These are phyloP conservation scores for Penicillium maclennaniae DNA, from an alignment of 495 filamentous ascomycete genomes.

Conservation along the genomic window DNA sequence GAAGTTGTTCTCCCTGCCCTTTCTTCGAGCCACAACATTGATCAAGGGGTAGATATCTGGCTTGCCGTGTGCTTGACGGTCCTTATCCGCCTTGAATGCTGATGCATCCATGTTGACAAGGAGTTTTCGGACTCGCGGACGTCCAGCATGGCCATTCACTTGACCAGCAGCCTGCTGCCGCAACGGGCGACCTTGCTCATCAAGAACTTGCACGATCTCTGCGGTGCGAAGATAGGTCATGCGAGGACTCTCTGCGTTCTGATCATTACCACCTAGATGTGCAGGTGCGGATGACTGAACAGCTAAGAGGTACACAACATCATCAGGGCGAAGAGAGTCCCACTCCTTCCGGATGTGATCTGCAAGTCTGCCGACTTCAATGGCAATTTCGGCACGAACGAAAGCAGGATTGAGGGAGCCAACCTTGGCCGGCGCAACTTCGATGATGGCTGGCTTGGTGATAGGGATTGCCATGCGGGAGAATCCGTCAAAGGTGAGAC, in stretches of 20 bases:
- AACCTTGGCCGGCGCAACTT: constrained; percentile 79
- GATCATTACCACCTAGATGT: constrained; percentile 52
- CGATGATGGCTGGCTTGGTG: constrained; percentile 79
- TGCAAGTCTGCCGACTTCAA: constrained; percentile 76
- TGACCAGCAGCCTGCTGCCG: constrained; percentile 53
- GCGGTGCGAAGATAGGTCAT: constrained; percentile 74
- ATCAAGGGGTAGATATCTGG: constrained; percentile 78
- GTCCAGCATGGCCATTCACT: constrained; percentile 48
- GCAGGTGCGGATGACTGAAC: constrained; percentile 52
- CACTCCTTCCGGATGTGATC: constrained; percentile 78
- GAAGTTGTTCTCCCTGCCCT: constrained; percentile 94
- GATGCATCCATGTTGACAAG: constrained; percentile 77
- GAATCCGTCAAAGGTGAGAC: constrained; percentile 74
- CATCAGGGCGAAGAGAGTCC: constrained; percentile 84
- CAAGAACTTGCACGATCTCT: constrained; percentile 80
- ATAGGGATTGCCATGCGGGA: constrained; percentile 91
- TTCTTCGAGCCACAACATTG: constrained; percentile 82
- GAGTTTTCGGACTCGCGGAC: constrained; percentile 61
- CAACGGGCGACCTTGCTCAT: constrained; percentile 78
- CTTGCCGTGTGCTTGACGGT: constrained; percentile 58
- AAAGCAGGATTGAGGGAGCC: constrained; percentile 80
- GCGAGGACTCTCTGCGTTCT: constrained; percentile 50
- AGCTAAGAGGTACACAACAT: constrained; percentile 83
- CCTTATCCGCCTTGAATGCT: constrained; percentile 75
- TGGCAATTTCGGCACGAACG: constrained; percentile 81